Percentiles rank a stretch among this genome's conserved stretches.
These are phyloP conservation scores for Casaregolazyma suthepensis DNA, from an alignment of 1,139 yeast species.

Conservation along the genomic window DNA sequence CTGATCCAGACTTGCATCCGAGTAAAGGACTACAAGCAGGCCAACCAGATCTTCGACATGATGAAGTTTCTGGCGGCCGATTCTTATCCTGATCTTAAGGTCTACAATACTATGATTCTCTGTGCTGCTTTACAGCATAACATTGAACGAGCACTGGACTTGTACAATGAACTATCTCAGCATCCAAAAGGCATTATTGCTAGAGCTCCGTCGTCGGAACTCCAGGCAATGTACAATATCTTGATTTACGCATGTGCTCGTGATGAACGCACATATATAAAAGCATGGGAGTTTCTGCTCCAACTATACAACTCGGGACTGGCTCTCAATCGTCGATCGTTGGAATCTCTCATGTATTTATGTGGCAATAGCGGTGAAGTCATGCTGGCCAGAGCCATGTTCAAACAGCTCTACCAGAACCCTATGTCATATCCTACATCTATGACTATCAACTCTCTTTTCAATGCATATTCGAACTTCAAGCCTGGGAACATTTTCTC, in stretches of 20 bases:
- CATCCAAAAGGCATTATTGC: slow-evolving; percentile 34
- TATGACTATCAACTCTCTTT: slow-evolving; percentile 27
- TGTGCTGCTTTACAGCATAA: slow-evolving; percentile 57
- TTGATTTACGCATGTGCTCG: slow-evolving; percentile 71
- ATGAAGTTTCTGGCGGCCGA: slow-evolving; percentile 70
- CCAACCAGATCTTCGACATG: slow-evolving; percentile 70
- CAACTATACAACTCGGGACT: slow-evolving; percentile 52
- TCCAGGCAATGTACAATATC: slow-evolving; percentile 49
- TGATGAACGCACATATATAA: slow-evolving; percentile 39
- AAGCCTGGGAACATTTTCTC: slow-evolving; percentile 32
- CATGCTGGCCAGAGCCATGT: slow-evolving; percentile 65
- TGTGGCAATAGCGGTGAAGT: slow-evolving; percentile 79
- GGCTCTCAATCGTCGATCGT: slow-evolving; percentile 43
- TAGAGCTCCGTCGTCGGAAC: background rate
- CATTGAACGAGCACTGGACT: slow-evolving; percentile 67
- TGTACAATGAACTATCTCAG: slow-evolving; percentile 62
- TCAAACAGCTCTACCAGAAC: slow-evolving; percentile 46
- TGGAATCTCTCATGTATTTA: slow-evolving; percentile 65
- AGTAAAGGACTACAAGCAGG: slow-evolving; percentile 47
- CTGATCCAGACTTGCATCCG: slow-evolving; percentile 63
- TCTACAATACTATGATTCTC: slow-evolving; percentile 67
- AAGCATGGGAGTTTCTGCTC: slow-evolving; percentile 76
- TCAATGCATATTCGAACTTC: slow-evolving; percentile 32
- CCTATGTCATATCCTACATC: slow-evolving; percentile 28
- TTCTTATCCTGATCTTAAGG: slow-evolving; percentile 59